Base-by-base conservation (phyloP, 345 rosid species). In the Syzygium grande region DNA sequence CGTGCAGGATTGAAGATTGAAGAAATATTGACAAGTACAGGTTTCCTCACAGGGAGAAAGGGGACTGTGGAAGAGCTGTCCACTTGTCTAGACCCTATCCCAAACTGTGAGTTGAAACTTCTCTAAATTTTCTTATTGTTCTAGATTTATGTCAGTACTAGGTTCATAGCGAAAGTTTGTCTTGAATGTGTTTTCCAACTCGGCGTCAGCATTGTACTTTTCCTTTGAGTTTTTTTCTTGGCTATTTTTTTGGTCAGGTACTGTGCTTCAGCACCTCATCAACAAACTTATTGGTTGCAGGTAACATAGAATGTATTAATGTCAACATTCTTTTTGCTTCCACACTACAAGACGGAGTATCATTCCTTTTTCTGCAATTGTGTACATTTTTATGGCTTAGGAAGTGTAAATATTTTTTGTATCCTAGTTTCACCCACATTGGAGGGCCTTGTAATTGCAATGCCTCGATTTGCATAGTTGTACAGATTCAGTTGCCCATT, bases 321-420 rank as follows among this genome's bases (percentile, higher is more conserved):
- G 80, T 34, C 6, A 34, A 34, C 25, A 73, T 73, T 73, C 80
- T 19, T 73, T 73, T 73, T 73, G 80, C 46, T 73, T 41, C 80
- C 80, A 73, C 25, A 0, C 19, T 73, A 38, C 52, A 88, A 73
- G 88, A 29, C 25, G 55, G 27, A 52, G 52, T 61, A 52, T 84
- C 29, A 55, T 84, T 51, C 43, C 38, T 84, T 84, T 84, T 52
- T 84, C 86, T 22, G 7, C 12, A 1, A 51, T 38, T 29, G 46
- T 84, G 59, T 29, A 84, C 46, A 51, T 51, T 15, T 14, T 84
- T 29, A 84, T 30, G 23, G 9, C 59, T 92, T 93, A 89, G 85
- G 89, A 88, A 85, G 86, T 77, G 92, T 91, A 87, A 87, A 88
- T 89, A 83, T 38, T 46, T 56, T 17, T 73, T 78, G 90, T 51